Evolutionary conservation across 768 basidiomycete genomes (phyloP), one percentile per base, ranked within the genome.

Genomic region (Lactifluus piperatus): DNA sequence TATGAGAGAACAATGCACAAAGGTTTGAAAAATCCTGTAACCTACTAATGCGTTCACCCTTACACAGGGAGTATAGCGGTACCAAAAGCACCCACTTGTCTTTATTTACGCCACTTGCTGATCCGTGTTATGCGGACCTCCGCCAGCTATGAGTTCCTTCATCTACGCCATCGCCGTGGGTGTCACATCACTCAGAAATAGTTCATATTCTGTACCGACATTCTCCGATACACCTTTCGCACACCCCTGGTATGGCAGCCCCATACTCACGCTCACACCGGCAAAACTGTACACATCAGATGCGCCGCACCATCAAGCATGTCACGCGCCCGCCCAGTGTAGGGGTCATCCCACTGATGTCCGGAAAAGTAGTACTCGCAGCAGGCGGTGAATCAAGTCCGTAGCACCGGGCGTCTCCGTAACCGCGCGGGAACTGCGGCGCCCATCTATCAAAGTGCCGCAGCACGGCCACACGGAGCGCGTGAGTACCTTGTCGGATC

Each of bases 221-320:
- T 37, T 24, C 26, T 51, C 62, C 29, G 48, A 57, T 16, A 56
- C 45, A 29, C 2, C 30, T 39, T 16, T 48, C 26, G 37, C 63
- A 48, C 46, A 49, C 10, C 26, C 58, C 24, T 53, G 52, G n/a
- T 6, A 62, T 46, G 24, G 60, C 51, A n/a, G 18, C 29, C 37
- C 58, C 63, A 22, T 53, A 57, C 51, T 54, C 58, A 24, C 45
- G 46, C 27, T 75, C 51, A 69, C 73, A 9, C 75, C 73, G 20
- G 72, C 71, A 4, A 56, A 73, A 74, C 1, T 72, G 74, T 1
- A 66, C 59, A n/a, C 73, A 75, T 73, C 5, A 71, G 59, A 56
- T 76, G 74, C 7, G 73, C 73, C 1, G 74, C 72, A 43, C 75
- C 75, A n/a, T 74, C 74, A 32, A 71, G 50, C 47, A 66, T 30